phyloP scores from a whole-genome alignment of 2,329 filamentous ascomycete species.

The Aschersonia sp. region DNA sequence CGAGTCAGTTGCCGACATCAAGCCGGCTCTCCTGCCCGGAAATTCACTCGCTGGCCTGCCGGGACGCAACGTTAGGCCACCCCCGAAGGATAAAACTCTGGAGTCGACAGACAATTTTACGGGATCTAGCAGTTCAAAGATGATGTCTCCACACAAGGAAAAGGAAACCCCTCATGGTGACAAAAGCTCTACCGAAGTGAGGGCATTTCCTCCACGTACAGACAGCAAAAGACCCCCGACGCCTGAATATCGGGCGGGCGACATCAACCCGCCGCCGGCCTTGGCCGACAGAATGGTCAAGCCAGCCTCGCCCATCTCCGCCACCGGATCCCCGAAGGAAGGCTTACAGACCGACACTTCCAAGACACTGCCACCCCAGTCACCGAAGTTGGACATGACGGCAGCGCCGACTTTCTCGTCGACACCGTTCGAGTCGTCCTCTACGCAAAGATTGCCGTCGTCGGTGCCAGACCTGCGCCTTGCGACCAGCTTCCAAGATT shows the following conservation, averaged over 20 bases:
- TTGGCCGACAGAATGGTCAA: constrained; percentile 22
- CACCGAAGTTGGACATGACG: background rate
- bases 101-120: constrained; percentile 10
- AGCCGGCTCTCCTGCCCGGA: background rate
- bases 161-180: constrained; percentile 7
- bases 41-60: constrained; percentile 10
- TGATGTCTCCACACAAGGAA: constrained; percentile 12
- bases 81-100: constrained; percentile 6
- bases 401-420: background rate
- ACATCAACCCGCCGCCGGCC: constrained; percentile 19
- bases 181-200: constrained; percentile 1
- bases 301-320: constrained; percentile 30
- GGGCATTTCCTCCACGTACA: constrained; percentile 1
- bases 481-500: constrained; percentile 10
- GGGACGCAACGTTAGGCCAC: constrained; percentile 14
- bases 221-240: constrained; percentile 27
- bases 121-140: constrained; percentile 18
- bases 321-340: constrained; percentile 20
- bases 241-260: constrained; percentile 31
- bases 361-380: constrained; percentile 4
- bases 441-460: constrained; percentile 13
- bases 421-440: constrained; percentile 6
- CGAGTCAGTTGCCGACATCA: background rate
- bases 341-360: constrained; percentile 2
- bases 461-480: constrained; percentile 9